phyloP scores from a whole-genome alignment of 805 yeast genomes.

The Helenozyma rhizophorensis region DNA sequence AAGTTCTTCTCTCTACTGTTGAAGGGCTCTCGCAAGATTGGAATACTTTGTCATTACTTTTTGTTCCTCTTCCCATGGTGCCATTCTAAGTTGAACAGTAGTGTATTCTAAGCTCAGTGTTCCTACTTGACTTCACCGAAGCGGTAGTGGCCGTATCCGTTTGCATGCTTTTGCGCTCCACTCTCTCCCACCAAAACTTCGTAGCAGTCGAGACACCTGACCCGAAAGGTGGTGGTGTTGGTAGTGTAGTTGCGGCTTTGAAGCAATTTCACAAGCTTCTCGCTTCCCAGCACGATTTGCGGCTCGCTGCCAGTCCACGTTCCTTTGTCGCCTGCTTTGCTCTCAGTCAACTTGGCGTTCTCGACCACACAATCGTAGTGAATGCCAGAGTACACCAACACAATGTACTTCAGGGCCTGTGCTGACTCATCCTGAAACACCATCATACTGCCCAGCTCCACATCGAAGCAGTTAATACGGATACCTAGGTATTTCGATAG shows the following conservation, averaged over 20 bases:
- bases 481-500: slow-evolving; percentile 49
- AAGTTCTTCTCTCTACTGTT: too few relatives aligned
- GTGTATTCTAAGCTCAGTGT: too few relatives aligned
- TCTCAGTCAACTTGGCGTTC: slow-evolving; percentile 12
- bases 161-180: slow-evolving; percentile 63
- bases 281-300: slow-evolving; percentile 31
- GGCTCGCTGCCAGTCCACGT: slow-evolving; percentile 37
- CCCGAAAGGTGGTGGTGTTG: slow-evolving; percentile 55
- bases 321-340: slow-evolving; percentile 31
- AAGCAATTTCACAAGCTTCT: slow-evolving; percentile 39
- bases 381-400: slow-evolving; percentile 62
- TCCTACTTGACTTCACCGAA: slow-evolving; percentile 59
- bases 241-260: slow-evolving; percentile 56
- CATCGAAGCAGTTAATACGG: slow-evolving; percentile 58
- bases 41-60: too few relatives aligned
- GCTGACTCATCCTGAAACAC: slow-evolving; percentile 39
- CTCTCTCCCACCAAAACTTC: slow-evolving; percentile 53
- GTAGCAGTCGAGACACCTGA: slow-evolving; percentile 56
- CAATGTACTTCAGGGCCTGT: slow-evolving; percentile 40
- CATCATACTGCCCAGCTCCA: slow-evolving; percentile 56
- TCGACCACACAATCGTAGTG: slow-evolving; percentile 63
- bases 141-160: slow-evolving; percentile 51
- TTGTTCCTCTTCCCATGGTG: too few relatives aligned
- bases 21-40: too few relatives aligned
- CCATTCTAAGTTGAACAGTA: too few relatives aligned